A percentile compares a stretch with the other conserved stretches of the same genome.
These are phyloP conservation scores for Colletotrichum tropicale DNA, from an alignment of 2,329 filamentous ascomycete species.

Conservation along the genomic window DNA sequence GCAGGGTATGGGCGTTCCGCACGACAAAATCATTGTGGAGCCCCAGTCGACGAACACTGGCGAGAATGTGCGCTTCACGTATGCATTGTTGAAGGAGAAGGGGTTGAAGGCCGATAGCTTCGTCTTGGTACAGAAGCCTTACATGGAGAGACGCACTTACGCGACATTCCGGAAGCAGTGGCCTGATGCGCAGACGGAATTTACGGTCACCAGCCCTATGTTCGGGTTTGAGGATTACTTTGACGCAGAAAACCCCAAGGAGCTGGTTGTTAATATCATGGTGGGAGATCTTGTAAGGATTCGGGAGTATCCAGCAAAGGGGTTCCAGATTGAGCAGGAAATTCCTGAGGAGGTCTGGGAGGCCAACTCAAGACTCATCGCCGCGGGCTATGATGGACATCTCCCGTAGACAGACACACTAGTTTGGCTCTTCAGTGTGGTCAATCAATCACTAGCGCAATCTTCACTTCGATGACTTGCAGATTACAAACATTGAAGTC, in stretches of 20 bases:
- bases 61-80: slow-evolving; percentile 51
- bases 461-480: too few species aligned
- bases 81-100: slow-evolving; percentile 34
- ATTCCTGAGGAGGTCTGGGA: too few species aligned
- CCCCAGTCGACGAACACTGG: slow-evolving; percentile 47
- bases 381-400: too few species aligned
- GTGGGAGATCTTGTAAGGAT: too few species aligned
- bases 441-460: too few species aligned
- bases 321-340: too few species aligned
- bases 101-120: slow-evolving; percentile 33
- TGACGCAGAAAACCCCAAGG: slow-evolving; percentile 28
- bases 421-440: too few species aligned
- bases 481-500: too few species aligned
- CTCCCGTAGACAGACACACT: too few species aligned
- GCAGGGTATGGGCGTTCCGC: slow-evolving; percentile 41
- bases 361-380: too few species aligned
- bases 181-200: slow-evolving; percentile 36
- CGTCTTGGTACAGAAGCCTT: slow-evolving; percentile 52
- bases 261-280: too few species aligned
- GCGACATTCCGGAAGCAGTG: slow-evolving; percentile 52
- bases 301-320: too few species aligned
- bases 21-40: slow-evolving; percentile 42
- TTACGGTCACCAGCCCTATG: slow-evolving; percentile 45
- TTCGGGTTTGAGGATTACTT: slow-evolving; percentile 44
- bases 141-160: slow-evolving; percentile 51